Evolutionary conservation across 495 filamentous ascomycete genomes (phyloP), one percentile per base, ranked within the genome.

Genomic region (Cercophora scortea): DNA sequence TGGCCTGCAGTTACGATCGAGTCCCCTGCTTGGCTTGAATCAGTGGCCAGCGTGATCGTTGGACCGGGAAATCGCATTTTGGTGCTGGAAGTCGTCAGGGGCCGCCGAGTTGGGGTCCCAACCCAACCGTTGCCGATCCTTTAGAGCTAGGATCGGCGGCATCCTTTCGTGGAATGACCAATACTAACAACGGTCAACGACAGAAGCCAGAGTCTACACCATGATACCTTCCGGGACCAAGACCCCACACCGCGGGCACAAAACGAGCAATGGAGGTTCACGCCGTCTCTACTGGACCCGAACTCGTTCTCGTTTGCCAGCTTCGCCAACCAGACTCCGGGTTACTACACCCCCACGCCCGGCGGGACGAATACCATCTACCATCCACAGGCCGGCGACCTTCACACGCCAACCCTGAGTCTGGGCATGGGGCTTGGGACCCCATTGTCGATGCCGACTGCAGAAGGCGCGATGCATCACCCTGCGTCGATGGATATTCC

Each of bases 281-380:
- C 90, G 2, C 87, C 90, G 9, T 90, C 90, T 16, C 77, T 91
- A 34, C 77, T 97, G 62, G 92, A 96, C 56, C 83, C 90, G 13
- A 87, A 81, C 61, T 84, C 89, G 4, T 89, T 90, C 58, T 79
- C 82, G 5, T 96, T 95, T 70, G 71, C 82, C 49, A 73, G 75
- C 42, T 87, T 93, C 55, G 84, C 83, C 52, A 88, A 84, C 59
- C 89, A 95, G 49, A 80, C 83, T 39, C 81, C 85, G 19, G 86
- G 86, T 17, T 90, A 94, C 67, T 96, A 94, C 65, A 91, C 88
- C 0, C 91, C 91, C 2, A 94, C 89, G 1, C 88, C 90, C 3
- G 87, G 86, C 33, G 88, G 87, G n/a, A 83, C 85, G 42, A 90
- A 87, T 59, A 83, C 86, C 3, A 64, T 89, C 42, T 94, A 88